Base-by-base conservation (phyloP, 2,329 filamentous ascomycete species). In the Ambrosiella beaveri region DNA sequence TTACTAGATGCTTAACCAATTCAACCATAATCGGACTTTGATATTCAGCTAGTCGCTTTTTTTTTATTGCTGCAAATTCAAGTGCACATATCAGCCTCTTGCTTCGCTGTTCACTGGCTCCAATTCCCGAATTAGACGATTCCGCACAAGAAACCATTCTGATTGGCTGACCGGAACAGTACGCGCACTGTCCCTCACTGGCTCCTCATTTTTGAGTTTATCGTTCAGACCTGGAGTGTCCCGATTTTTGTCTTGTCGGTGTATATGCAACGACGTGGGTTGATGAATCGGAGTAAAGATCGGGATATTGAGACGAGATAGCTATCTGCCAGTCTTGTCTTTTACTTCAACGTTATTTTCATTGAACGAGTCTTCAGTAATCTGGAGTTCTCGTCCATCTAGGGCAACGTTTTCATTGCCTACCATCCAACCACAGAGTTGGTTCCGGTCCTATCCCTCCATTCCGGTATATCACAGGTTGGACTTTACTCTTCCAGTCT, bases 191-290 rank as follows among this genome's bases (percentile, higher is more conserved):
- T 47, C 7, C n/a, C 12, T 47, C 44, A 13, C n/a, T 47, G 44
- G 44, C 7, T 47, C n/a, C 44, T 8, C 11, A 12, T 6, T 8
- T 15, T 12, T 13, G 8, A 47, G 44, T 47, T 47, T 47, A 12
- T 13, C 27, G 27, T 27, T 27, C 27, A 27, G 27, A 27, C 3
- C 27, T 27, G 27, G 7, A n/a, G 51, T 53, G 35, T 53, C 51
- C 39, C 37, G 51, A 53, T 38, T 53, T 27, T 53, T 53, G 51
- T 53, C 51, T 53, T 53, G 51, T 40, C 51, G 51, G 51, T 40
- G 27, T 17, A 47, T 36, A 37, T 53, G 35, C 51, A 36, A 53
- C 51, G 51, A 53, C 51, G 37, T 53, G 35, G n/a, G 35, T 37
- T 53, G 36, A 36, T 36, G 5, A 13, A 47, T 15, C 5, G 44